A percentile compares a stretch with the other conserved stretches of the same genome.
Evolutionary conservation across 139 green algal species (phyloP).

Genomic region (Eudorina sp.): DNA sequence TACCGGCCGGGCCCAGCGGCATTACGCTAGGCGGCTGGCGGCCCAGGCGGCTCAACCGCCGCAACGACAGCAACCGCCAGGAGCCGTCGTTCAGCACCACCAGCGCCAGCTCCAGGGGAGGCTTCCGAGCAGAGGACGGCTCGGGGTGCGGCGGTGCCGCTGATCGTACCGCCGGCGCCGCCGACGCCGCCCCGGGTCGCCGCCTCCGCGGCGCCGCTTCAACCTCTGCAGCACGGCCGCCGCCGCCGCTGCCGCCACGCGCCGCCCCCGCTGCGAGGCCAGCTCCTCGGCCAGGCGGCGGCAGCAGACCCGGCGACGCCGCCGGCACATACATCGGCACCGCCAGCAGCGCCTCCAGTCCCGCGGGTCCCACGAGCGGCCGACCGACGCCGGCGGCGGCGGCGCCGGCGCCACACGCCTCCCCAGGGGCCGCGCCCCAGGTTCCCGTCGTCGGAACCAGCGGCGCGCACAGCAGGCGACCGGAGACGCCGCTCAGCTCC

Average conservation of each 20-base stretch:
- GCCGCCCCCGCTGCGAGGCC: too few relatives aligned
- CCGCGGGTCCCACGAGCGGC: neutral
- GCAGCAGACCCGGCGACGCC: too few relatives aligned
- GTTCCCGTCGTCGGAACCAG: slow-evolving; percentile 3
- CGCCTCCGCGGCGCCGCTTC: neutral
- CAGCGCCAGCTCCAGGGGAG: slow-evolving; percentile 20
- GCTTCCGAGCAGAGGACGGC: too few relatives aligned
- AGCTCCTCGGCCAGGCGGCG: too few relatives aligned
- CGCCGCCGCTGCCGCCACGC: neutral
- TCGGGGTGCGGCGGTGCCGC: too few relatives aligned
- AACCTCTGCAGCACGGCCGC: neutral
- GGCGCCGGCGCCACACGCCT: neutral
- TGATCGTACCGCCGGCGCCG: too few relatives aligned
- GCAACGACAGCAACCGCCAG: slow-evolving; percentile 18
- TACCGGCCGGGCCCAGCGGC: neutral
- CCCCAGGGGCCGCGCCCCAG: neutral
- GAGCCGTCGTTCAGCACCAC: slow-evolving; percentile 40
- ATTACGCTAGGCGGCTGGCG: neutral
- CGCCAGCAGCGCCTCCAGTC: neutral
- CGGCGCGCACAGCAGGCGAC: neutral
- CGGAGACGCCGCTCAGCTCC: neutral
- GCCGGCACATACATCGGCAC: neutral
- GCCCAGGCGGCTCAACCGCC: neutral
- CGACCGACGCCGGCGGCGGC: neutral
- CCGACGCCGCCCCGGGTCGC: neutral